Evolutionary conservation across 2,329 filamentous ascomycete genomes (phyloP), one percentile per base, ranked within the genome.

Genomic region (Phialophora expanda): DNA sequence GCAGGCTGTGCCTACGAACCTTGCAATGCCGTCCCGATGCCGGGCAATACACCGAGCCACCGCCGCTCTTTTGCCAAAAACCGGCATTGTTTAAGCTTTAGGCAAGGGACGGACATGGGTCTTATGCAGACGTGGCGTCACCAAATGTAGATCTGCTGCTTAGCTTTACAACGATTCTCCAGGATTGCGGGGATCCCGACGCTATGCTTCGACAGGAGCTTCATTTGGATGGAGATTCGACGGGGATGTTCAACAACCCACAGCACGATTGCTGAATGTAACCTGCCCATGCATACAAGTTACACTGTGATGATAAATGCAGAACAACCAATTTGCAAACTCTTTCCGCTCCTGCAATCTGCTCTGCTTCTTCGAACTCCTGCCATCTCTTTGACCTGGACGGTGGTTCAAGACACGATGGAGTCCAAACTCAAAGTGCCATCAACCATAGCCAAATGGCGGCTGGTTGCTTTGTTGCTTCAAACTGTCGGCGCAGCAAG

Each of bases 401-500:
- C 22, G 2, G 7, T 28, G 5, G 12, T 7, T 28, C 46, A 38
- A 38, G 44, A 20, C 22, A 63, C 11, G n/a, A 61, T 61, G 58
- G 20, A n/a, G n/a, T 17, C 28, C 11, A 53, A 22, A 12, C 9
- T 54, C 41, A 44, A 44, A 32, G 30, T 28, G 17, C 5, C 20
- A 12, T 38, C 46, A 26, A 7, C 28, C 9, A 38, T 53, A 17
- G 4, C 22, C 8, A 38, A 41, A 24, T 61, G 24, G 44, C 22
- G 44, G 12, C 28, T 61, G 22, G 26, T 62, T 30, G n/a, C 44
- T 17, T 22, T 58, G 17, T 24, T 54, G 8, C 26, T 61, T 5
- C 17, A 20, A 7, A 51, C 58, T 11, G 41, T 60, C 20, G 59
- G 44, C 2, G 65, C 65, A 7, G 32, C 61, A 22, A 60, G 62